Base-by-base conservation (phyloP, 2,329 filamentous ascomycete species). In the Hypoxylon rubiginosum region DNA sequence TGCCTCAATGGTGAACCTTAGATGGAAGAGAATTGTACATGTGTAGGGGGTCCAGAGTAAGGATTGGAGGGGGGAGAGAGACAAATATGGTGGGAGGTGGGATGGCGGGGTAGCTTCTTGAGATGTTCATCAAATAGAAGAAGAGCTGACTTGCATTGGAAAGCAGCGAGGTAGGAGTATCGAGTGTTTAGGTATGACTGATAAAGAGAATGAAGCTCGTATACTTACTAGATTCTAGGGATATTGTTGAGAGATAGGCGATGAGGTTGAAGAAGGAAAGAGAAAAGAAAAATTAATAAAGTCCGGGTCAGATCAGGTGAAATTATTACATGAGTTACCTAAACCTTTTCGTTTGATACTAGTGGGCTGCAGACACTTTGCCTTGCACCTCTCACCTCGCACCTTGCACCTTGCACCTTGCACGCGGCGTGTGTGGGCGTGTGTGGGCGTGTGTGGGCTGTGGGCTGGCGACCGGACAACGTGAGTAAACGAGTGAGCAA, bases 71-170 rank as follows among this genome's bases (percentile, higher is more conserved):
- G 64, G 54, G 45, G 30, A 61, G 39, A 13, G 15, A 15, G 3
- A 13, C 1, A 10, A 36, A 36, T 11, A 17, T 17, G 36, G n/a
- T 43, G 39, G 9, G 13, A 43, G 39, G 39, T 43, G 39, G 39
- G 43, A 61, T 62, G 65, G 71, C 62, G 67, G 67, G 69, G 67
- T 69, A 67, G 68, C 66, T 61, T 41, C 45, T 65, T 17, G 45
- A 64, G 66, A 68, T 69, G 46, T 62, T 62, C 57, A 64, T 67
- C 63, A 58, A 67, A 60, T 55, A 43, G 17, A 61, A 60, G 30
- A 17, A 57, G 56, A 56, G 57, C 26, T 17, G 50, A 58, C 13
- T 39, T 39, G 11, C 15, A n/a, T 13, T 13, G 13, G 2, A 4
- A 15, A n/a, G 34, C 15, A 39, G 32, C 32, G 32, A 34, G 10